Percentiles rank a stretch among this genome's conserved stretches.
Conservation (phyloP, 2,329 filamentous ascomycete genomes). For the Pyrenochaeta sp. region DNA sequence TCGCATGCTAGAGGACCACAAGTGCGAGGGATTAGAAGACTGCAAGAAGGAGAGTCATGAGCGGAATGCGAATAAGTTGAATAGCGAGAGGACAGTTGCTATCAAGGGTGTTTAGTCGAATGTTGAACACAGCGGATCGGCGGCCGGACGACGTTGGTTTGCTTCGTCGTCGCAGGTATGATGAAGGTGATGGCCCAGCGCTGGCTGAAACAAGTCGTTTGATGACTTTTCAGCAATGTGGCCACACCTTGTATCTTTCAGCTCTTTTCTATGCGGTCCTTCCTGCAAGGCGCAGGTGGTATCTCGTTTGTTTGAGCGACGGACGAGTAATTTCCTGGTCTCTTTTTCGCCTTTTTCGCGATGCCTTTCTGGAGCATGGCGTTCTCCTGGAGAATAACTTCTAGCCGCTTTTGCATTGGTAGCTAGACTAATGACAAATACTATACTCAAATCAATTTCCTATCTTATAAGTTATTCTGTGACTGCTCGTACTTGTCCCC, state of each 20-base stretch:
- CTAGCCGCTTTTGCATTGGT: slow-evolving; percentile 2
- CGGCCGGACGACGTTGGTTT: background rate
- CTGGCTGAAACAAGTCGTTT: no score
- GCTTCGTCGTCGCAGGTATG: slow-evolving; percentile 4
- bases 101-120: slow-evolving; percentile 83
- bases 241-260: background rate
- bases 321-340: slow-evolving; percentile 1
- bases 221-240: background rate
- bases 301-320: background rate
- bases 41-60: slow-evolving; percentile 98
- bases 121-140: background rate
- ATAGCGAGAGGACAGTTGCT: slow-evolving; percentile 90
- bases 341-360: background rate
- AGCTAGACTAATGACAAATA: slow-evolving; percentile 11
- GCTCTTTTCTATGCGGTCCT: background rate
- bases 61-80: slow-evolving; percentile 89
- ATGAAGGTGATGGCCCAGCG: background rate
- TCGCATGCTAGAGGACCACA: slow-evolving; percentile 91
- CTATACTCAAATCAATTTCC: background rate
- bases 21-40: slow-evolving; percentile 90
- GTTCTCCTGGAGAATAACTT: slow-evolving; percentile 4
- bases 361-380: slow-evolving; percentile 6
- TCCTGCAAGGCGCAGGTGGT: no score
- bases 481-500: no score
- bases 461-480: no score